phyloP scores from a whole-genome alignment of 352 stramenopile genomes.

The Phytophthora uliginosa region DNA sequence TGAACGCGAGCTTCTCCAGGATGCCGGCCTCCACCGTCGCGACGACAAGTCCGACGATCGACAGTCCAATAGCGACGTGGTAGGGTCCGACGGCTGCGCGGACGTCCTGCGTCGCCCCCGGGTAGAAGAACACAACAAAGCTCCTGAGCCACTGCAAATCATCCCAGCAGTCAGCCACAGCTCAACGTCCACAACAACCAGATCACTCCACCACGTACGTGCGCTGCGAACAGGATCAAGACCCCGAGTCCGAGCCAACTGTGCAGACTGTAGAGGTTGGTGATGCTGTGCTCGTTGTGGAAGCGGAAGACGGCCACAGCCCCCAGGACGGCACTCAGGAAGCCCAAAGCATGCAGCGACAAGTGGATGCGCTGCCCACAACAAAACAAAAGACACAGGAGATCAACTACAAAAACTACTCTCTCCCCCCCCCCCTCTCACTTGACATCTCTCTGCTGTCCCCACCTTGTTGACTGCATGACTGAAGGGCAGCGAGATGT shows the following conservation, averaged over 20 bases:
- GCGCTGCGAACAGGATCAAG: conserved; percentile 58
- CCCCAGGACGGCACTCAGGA: conserved; percentile 68
- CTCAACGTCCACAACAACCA: background rate
- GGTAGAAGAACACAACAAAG: conserved; percentile 84
- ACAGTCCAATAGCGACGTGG: conserved; percentile 76
- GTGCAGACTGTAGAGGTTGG: conserved; percentile 90
- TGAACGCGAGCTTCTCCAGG: conserved; percentile 89
- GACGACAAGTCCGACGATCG: conserved; percentile 71
- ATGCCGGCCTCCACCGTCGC: conserved; percentile 76
- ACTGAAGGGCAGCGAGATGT: conserved; percentile 75
- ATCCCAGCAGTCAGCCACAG: conserved; percentile 50
- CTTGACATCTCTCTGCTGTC: background rate
- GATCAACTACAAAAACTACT: background rate
- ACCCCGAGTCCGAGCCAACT: conserved; percentile 86
- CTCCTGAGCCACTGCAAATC: conserved; percentile 62
- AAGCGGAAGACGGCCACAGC: conserved; percentile 86
- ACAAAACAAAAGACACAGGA: conserved; percentile 12
- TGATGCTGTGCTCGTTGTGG: conserved; percentile 89
- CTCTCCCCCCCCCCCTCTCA: too few species aligned
- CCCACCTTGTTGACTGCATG: conserved; percentile 76
- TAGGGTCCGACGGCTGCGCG: conserved; percentile 62
- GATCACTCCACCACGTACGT: conserved; percentile 41
- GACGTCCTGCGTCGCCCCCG: conserved; percentile 55
- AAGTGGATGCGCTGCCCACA: conserved; percentile 70
- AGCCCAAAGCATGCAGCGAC: conserved; percentile 69